Evolutionary conservation across 257 asterid species (phyloP).

Genomic region (Solanum bulbocastanum): DNA sequence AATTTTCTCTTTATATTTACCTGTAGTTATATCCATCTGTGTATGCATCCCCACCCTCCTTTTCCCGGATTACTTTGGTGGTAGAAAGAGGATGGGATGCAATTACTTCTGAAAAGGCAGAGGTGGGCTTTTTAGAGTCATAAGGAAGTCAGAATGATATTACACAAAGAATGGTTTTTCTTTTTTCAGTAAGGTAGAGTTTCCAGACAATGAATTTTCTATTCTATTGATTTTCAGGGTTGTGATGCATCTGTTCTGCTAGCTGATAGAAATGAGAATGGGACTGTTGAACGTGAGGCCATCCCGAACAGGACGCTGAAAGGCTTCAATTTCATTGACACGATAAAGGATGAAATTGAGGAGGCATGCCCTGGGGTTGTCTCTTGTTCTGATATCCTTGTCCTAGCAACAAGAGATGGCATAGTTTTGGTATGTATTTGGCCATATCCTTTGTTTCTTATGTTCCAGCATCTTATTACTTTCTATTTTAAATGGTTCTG

Average conservation of each 20-base stretch:
- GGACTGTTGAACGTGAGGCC: slow-evolving; percentile 15
- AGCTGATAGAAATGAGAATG: background rate
- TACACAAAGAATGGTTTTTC: background rate
- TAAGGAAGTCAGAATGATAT: background rate
- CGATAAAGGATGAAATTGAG: slow-evolving; percentile 24
- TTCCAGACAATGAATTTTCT: background rate
- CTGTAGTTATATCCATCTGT: background rate
- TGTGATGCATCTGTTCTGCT: slow-evolving; percentile 30
- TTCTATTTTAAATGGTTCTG: background rate
- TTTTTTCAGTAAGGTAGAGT: background rate
- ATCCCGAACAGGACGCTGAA: slow-evolving; percentile 20
- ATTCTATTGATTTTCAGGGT: slow-evolving; percentile 11
- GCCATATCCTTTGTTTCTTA: background rate
- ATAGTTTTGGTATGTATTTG: slow-evolving; percentile 13
- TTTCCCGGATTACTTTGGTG: background rate
- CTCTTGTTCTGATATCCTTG: slow-evolving; percentile 28
- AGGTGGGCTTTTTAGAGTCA: background rate
- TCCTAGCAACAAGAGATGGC: slow-evolving; percentile 24
- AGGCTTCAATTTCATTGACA: slow-evolving; percentile 19
- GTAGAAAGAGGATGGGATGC: background rate
- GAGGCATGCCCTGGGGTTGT: slow-evolving; percentile 22
- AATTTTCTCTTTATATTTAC: background rate
- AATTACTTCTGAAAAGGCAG: background rate
- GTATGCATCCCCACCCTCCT: background rate
- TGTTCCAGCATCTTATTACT: background rate